Percentiles rank a stretch among this genome's conserved stretches.
Conservation (phyloP, 2,329 filamentous ascomycete species). For the Clarireedia sp. region DNA sequence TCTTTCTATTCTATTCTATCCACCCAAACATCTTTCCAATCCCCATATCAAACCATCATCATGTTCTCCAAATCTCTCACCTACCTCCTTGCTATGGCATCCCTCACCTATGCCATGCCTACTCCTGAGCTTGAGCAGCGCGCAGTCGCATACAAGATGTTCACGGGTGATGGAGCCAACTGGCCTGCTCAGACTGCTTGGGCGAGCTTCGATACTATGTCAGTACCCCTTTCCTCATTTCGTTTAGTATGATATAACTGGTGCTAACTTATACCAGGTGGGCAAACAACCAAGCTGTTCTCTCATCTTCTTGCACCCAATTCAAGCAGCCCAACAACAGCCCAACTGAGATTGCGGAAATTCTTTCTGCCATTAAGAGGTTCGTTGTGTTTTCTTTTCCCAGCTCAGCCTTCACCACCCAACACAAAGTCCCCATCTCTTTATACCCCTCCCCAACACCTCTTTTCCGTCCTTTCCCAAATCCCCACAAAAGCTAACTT, state of each 20-base stretch:
- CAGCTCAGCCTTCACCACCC: no score
- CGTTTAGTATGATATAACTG: no score
- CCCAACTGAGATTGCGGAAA: neutral
- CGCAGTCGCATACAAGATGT: neutral
- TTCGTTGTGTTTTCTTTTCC: no score
- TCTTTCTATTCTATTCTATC: neutral
- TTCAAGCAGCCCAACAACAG: slow-evolving; percentile 1
- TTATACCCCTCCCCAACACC: no score
- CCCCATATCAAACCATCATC: neutral
- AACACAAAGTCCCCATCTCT: no score
- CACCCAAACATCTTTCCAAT: neutral
- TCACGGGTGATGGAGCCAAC: neutral
- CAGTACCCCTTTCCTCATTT: neutral
- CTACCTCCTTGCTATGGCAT: neutral
- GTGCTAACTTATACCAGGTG: neutral
- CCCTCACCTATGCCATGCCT: neutral
- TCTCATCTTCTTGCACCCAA: neutral
- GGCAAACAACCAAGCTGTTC: slow-evolving; percentile 2
- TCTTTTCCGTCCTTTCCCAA: no score
- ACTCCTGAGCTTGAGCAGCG: neutral
- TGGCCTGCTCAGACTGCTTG: neutral
- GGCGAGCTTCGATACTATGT: slow-evolving; percentile 4
- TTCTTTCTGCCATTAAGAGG: neutral
- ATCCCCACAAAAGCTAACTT: no score
- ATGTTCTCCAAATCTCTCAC: neutral